Conservation (phyloP, 2,329 filamentous ascomycete genomes). For the Aspergillus sp. region DNA sequence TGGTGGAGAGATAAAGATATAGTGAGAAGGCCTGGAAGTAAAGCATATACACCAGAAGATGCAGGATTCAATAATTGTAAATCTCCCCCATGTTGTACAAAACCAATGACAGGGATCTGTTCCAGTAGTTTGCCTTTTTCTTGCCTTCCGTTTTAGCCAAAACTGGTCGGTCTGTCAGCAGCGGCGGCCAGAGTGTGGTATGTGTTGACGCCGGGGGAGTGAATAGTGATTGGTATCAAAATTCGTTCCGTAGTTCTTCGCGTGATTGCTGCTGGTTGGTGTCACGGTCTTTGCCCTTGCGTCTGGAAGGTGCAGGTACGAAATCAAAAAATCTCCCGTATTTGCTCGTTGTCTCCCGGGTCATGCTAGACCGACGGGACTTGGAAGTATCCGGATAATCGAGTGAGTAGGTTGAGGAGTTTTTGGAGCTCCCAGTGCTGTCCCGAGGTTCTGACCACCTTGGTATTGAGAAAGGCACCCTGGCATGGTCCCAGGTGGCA, state of each 20-base stretch:
- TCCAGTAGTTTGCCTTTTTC: conserved; percentile 1
- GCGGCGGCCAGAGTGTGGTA: not conserved
- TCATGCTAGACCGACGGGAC: conserved; percentile 38
- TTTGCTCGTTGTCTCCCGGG: conserved; percentile 40
- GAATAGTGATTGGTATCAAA: conserved; percentile 17
- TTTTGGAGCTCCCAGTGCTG: conserved; percentile 46
- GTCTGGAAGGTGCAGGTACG: conserved; percentile 41
- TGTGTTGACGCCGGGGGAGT: not conserved
- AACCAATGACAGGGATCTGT: conserved; percentile 7
- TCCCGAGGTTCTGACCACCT: conserved; percentile 42
- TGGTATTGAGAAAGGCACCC: conserved; percentile 42
- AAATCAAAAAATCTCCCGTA: conserved; percentile 45
- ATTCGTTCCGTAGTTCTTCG: conserved; percentile 35
- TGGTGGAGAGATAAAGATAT: not conserved
- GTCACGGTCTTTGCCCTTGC: conserved; percentile 43
- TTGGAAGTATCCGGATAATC: conserved; percentile 40
- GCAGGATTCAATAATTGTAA: conserved; percentile 12
- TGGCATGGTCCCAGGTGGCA: conserved; percentile 43
- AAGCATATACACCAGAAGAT: conserved; percentile 28
- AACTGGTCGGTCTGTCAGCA: not conserved
- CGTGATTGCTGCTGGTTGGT: conserved; percentile 33
- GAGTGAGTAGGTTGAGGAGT: conserved; percentile 48
- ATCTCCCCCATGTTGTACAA: conserved; percentile 23
- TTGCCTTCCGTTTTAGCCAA: not conserved
- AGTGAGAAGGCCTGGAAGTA: conserved; percentile 15